These are phyloP conservation scores for Diplodia sapinea DNA, from an alignment of 2,329 filamentous ascomycete species.

Conservation along the genomic window DNA sequence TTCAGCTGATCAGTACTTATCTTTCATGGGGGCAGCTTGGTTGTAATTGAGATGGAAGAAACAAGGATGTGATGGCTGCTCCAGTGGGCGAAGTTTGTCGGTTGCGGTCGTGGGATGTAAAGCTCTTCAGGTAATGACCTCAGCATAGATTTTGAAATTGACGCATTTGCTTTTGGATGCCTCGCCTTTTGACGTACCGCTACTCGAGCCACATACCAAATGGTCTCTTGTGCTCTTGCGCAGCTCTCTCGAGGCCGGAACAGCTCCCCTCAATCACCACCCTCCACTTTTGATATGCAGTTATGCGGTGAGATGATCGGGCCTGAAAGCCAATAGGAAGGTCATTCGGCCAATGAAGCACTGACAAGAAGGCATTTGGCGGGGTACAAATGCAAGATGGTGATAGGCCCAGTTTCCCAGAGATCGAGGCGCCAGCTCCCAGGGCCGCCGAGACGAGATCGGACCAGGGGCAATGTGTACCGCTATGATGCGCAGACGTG, in stretches of 20 bases:
- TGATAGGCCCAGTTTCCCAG: background rate
- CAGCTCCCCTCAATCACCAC: too few relatives aligned
- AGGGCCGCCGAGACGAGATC: background rate
- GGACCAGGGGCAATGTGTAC: background rate
- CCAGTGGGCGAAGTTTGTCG: background rate
- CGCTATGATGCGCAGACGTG: background rate
- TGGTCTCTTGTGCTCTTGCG: background rate
- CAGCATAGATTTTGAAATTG: conserved; percentile 27
- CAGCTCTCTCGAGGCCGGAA: too few relatives aligned
- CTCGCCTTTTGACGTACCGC: background rate
- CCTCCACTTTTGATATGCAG: background rate
- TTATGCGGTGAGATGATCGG: conserved; percentile 19
- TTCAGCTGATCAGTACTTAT: conserved; percentile 21
- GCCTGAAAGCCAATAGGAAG: background rate
- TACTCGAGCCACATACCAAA: background rate
- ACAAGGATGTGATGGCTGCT: conserved; percentile 7
- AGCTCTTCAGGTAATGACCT: conserved; percentile 26
- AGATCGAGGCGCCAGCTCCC: conserved; percentile 5
- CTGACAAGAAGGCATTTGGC: conserved; percentile 13
- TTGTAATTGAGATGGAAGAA: conserved; percentile 24
- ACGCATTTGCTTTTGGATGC: background rate
- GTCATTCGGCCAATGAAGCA: background rate
- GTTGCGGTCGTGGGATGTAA: conserved; percentile 6
- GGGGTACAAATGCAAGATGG: conserved; percentile 5
- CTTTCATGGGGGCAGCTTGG: conserved; percentile 1